Base-by-base conservation (phyloP, 1,139 yeast genomes). In the Scheffersomyces parashehatae region DNA sequence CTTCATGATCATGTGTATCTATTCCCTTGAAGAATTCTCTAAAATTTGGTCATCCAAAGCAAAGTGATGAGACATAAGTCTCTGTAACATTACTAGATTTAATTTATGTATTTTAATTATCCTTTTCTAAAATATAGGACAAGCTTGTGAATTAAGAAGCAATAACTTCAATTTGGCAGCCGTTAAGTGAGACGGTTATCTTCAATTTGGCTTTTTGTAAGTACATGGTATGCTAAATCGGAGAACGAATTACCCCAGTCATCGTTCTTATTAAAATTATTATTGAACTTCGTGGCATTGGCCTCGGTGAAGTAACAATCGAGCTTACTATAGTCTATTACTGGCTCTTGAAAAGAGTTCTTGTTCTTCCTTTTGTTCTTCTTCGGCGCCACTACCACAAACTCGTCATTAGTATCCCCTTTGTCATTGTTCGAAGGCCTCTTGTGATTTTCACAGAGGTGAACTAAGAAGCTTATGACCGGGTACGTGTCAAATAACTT, bases 241-340 rank as follows among this genome's bases (percentile, higher is more conserved):
- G 82, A 74, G 53, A 81, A 81, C 13, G 85, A 68, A 47, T 77
- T 77, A 1, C 70, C 65, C 83, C 83, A 81, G 0, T 62, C 64
- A 1, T 74, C 76, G 7, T 59, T 63, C 14, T 50, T 54, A 9
- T 55, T 45, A 30, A 44, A 46, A 6, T 40, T 42, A 16, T 41
- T 36, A 26, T 52, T 52, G 38, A 53, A 63, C 20, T 62, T 49
- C 0, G 28, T 37, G 2, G 66, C 48, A 6, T 32, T 43, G 29
- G 64, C 55, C 0, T 46, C 45, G 0, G 51, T 45, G 48, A 78
- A 79, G 47, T 74, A 70, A 2, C 70, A 51, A 0, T 56, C 52
- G 3, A 64, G 56, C 11, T 56, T 56, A 28, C 65, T 59, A 54
- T 78, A 78, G 30, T 65, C 68, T 8, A 79, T 55, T 8, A 44